Percentiles rank a stretch among this genome's conserved stretches.
Conservation (phyloP, 2,329 filamentous ascomycete species). For the Alternaria triticimaculans region DNA sequence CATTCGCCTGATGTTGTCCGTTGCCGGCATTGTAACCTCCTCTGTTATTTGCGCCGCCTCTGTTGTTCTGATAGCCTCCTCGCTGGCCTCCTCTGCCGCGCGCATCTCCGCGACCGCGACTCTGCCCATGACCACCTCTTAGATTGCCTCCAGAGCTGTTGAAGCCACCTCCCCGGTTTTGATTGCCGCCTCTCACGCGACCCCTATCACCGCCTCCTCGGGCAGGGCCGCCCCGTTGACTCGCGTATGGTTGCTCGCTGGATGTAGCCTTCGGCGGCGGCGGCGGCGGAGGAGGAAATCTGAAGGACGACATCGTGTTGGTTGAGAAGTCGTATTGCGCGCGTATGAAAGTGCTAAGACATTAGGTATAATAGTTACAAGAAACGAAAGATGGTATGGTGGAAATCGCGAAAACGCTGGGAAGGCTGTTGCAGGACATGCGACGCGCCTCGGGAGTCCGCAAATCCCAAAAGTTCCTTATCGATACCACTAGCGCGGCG, state of each 20-base stretch:
- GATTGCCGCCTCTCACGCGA: slow-evolving; percentile 29
- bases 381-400: background rate
- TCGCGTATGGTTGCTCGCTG: slow-evolving; percentile 33
- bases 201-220: slow-evolving; percentile 38
- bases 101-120: slow-evolving; percentile 19
- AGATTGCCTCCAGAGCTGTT: slow-evolving; percentile 11
- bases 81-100: slow-evolving; percentile 26
- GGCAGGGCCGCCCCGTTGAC: slow-evolving; percentile 37
- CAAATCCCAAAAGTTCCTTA: slow-evolving; percentile 19
- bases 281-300: slow-evolving; percentile 59
- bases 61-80: slow-evolving; percentile 26
- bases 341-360: background rate
- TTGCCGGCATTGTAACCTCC: slow-evolving; percentile 1
- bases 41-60: slow-evolving; percentile 20
- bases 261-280: slow-evolving; percentile 43
- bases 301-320: slow-evolving; percentile 46
- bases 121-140: slow-evolving; percentile 27
- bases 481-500: slow-evolving; percentile 26
- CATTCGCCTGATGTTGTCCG: slow-evolving; percentile 15
- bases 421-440: background rate
- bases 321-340: background rate
- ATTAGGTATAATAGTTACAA: background rate
- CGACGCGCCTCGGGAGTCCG: slow-evolving; percentile 21
- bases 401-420: background rate
- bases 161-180: slow-evolving; percentile 27